Evolutionary conservation across 1,284 basidiomycete genomes (phyloP).

Genomic region (Cerioporus squamosus): DNA sequence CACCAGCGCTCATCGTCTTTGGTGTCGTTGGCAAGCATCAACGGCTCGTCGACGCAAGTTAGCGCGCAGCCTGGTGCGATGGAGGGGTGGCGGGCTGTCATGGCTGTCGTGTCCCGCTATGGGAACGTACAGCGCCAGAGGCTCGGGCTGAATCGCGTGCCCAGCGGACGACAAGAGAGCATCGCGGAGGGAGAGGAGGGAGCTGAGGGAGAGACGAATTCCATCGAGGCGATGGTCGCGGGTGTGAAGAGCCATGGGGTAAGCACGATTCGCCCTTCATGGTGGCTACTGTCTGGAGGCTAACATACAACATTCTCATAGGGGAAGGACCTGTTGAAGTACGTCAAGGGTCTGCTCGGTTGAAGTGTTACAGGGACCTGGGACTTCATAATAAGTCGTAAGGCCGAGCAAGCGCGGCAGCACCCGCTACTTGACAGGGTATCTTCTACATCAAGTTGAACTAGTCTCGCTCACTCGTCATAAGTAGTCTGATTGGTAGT

Average conservation of each 20-base stretch:
- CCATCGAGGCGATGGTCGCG: conserved; percentile 73
- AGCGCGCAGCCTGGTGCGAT: conserved; percentile 40
- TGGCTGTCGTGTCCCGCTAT: conserved; percentile 67
- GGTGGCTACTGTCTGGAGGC: too few species aligned
- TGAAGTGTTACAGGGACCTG: conserved; percentile 33
- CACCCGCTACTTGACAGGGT: too few species aligned
- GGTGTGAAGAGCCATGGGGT: conserved; percentile 75
- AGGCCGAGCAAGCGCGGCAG: too few species aligned
- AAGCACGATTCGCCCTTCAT: conserved; percentile 34
- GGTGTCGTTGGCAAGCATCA: conserved; percentile 31
- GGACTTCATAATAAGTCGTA: too few species aligned
- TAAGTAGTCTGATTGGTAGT: too few species aligned
- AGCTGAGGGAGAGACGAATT: conserved; percentile 48
- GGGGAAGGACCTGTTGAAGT: conserved; percentile 74
- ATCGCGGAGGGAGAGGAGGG: conserved; percentile 22
- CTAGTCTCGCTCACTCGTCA: too few species aligned
- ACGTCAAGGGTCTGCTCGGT: conserved; percentile 70
- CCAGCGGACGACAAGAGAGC: conserved; percentile 16
- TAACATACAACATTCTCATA: conserved; percentile 35
- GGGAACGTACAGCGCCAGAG: conserved; percentile 62
- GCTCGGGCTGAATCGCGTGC: conserved; percentile 35
- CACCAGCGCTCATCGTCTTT: conserved; percentile 31
- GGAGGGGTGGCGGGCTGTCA: conserved; percentile 81
- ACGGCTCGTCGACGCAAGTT: conserved; percentile 31
- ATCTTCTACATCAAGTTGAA: too few species aligned